Evolutionary conservation across 495 filamentous ascomycete species (phyloP).

Genomic region (Neurospora sp.): DNA sequence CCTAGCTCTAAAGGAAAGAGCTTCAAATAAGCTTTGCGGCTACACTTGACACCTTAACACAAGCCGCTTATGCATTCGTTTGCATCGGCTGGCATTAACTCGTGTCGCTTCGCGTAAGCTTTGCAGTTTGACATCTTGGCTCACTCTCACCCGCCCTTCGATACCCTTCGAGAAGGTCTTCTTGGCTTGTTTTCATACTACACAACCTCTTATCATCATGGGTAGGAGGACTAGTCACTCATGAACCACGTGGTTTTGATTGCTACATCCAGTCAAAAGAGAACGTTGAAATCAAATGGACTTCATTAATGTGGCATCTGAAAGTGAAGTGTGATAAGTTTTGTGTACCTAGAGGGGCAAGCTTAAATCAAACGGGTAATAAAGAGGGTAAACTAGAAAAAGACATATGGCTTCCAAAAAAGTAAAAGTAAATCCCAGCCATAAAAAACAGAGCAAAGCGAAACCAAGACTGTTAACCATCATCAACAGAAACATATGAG

Average conservation of each 20-base stretch:
- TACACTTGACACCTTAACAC: background rate
- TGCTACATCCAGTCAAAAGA: no score
- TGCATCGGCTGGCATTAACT: background rate
- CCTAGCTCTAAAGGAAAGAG: no score
- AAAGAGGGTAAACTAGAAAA: background rate
- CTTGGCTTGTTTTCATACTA: background rate
- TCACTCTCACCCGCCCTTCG: background rate
- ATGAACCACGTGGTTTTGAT: background rate
- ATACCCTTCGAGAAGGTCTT: background rate
- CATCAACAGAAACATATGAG: background rate
- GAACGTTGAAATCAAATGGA: no score
- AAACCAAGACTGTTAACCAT: background rate
- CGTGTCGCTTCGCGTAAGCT: background rate
- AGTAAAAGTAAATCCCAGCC: background rate
- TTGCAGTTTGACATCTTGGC: background rate
- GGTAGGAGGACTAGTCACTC: background rate
- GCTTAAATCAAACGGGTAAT: no score
- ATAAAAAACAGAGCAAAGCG: background rate
- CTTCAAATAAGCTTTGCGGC: background rate
- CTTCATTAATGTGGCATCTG: background rate
- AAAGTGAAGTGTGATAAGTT: background rate
- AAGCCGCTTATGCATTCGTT: background rate
- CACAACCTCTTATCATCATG: background rate
- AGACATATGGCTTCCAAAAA: background rate
- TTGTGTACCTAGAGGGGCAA: no score